phyloP scores from a whole-genome alignment of 805 yeast genomes.

The Sugiyamaella marilandica region DNA sequence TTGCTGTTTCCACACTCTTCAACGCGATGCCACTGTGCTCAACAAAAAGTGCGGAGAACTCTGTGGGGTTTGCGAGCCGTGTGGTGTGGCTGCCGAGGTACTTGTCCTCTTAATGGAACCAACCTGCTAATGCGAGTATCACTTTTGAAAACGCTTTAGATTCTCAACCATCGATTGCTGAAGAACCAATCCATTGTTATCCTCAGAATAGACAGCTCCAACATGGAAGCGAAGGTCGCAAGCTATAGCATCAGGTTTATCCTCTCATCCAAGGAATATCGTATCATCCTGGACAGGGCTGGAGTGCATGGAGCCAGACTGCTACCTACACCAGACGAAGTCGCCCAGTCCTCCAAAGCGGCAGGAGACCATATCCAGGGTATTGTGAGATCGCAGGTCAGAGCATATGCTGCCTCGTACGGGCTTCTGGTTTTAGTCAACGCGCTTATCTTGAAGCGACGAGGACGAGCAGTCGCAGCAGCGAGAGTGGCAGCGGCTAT shows the following conservation, averaged over 20 bases:
- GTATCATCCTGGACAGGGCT: constrained; percentile 10
- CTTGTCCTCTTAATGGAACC: no score
- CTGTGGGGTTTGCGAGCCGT: no score
- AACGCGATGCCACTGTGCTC: no score
- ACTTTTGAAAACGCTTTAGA: no score
- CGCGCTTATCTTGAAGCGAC: constrained; percentile 10
- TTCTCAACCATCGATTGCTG: no score
- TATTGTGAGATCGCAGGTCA: constrained; percentile 21
- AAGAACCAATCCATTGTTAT: not conserved
- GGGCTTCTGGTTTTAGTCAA: constrained; percentile 15
- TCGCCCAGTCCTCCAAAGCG: constrained; percentile 9
- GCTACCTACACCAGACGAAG: constrained; percentile 10
- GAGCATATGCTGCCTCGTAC: constrained; percentile 21
- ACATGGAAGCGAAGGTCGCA: not conserved
- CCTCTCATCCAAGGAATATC: constrained; percentile 25
- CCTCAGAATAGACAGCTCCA: not conserved
- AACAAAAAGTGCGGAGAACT: no score
- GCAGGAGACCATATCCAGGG: constrained; percentile 17
- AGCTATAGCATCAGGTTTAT: constrained; percentile 23
- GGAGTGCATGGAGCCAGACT: constrained; percentile 1
- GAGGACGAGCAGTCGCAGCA: constrained; percentile 8
- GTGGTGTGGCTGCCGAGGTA: no score
- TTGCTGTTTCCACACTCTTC: no score
- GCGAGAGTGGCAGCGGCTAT: constrained; percentile 15
- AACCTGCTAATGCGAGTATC: no score